Evolutionary conservation across 208 protist species (phyloP).

Genomic region (Leishmania turanica): DNA sequence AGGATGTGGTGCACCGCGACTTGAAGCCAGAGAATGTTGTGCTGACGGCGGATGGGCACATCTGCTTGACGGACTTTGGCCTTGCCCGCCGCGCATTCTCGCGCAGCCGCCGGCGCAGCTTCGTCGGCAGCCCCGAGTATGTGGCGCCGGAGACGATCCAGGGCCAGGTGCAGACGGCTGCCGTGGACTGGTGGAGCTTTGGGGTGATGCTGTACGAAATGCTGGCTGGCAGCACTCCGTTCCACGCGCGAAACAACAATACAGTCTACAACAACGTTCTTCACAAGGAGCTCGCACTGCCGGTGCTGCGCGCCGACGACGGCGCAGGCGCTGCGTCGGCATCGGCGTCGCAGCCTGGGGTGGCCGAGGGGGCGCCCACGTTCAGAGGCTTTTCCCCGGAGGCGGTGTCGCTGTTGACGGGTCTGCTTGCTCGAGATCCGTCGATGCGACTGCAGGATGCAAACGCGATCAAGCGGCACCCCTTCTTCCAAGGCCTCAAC

Average conservation of each 20-base stretch:
- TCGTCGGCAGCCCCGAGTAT: constrained; percentile 92
- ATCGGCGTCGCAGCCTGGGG: background rate
- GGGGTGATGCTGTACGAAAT: constrained; percentile 97
- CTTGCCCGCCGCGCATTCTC: constrained; percentile 82
- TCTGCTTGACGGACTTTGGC: constrained; percentile 89
- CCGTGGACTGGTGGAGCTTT: constrained; percentile 97
- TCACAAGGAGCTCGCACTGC: constrained; percentile 47
- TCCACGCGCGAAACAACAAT: constrained; percentile 89
- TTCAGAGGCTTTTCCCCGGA: constrained; percentile 53
- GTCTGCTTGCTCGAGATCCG: constrained; percentile 58
- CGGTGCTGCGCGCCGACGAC: constrained; percentile 14
- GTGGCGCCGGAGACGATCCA: constrained; percentile 92
- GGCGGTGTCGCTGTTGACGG: constrained; percentile 58
- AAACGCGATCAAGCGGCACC: constrained; percentile 54
- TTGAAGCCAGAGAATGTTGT: constrained; percentile 93
- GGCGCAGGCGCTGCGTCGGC: constrained; percentile 3
- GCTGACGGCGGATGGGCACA: constrained; percentile 78
- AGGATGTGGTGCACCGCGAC: constrained; percentile 89
- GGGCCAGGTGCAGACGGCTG: constrained; percentile 88
- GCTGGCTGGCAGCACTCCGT: constrained; percentile 89
- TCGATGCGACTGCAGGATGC: constrained; percentile 45
- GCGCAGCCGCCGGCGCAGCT: constrained; percentile 65
- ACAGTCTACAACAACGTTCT: constrained; percentile 83
- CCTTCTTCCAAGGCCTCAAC: constrained; percentile 72
- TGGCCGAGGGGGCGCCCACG: constrained; percentile 7